Conservation (phyloP, 179 eudicot species). For the Vitellaria paradoxa region DNA sequence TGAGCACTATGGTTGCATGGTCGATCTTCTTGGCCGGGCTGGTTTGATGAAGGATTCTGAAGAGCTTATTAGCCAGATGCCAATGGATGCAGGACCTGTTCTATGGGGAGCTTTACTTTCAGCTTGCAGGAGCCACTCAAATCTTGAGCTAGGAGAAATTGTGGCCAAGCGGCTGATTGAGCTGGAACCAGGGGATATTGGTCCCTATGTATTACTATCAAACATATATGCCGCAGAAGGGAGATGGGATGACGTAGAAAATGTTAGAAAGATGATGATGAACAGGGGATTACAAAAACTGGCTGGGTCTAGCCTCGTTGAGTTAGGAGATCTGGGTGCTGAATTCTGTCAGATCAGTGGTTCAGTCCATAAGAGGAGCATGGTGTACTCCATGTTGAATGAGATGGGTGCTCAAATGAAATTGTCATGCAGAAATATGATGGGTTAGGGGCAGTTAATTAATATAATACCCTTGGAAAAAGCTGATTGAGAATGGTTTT, state of each 20-base stretch:
- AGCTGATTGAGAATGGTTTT: not conserved
- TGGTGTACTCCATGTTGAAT: conserved; percentile 15
- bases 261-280: conserved; percentile 5
- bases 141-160: conserved; percentile 28
- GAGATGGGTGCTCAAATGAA: conserved; percentile 14
- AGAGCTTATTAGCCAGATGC: conserved; percentile 34
- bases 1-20: conserved; percentile 71
- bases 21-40: conserved; percentile 56
- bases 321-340: not conserved
- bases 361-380: conserved; percentile 11
- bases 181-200: conserved; percentile 13
- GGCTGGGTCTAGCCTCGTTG: conserved; percentile 13
- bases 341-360: not conserved
- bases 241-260: conserved; percentile 13
- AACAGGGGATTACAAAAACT: conserved; percentile 6
- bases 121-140: conserved; percentile 30
- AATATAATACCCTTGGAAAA: not conserved
- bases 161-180: conserved; percentile 19
- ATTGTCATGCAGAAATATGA: conserved; percentile 9
- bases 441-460: not conserved
- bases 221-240: conserved; percentile 14
- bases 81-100: conserved; percentile 20
- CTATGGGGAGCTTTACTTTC: conserved; percentile 31
- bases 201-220: conserved; percentile 12
- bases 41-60: conserved; percentile 45